Conservation (phyloP, 208 protist species). For the Acanthamoeba polyphaga region DNA sequence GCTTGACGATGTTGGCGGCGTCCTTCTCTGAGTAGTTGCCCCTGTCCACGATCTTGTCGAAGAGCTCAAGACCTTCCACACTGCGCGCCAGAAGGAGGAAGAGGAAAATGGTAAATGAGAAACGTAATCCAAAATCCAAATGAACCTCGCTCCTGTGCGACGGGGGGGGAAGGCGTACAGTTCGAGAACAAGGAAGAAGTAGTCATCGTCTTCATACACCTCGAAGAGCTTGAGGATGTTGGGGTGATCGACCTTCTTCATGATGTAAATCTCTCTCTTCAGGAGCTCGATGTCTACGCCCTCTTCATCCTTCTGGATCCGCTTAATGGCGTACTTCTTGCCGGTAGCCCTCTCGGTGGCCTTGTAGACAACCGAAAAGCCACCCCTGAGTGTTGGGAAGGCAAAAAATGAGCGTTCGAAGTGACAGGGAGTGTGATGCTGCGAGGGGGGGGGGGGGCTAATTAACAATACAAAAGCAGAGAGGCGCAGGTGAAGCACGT, state of each 20-base stretch:
- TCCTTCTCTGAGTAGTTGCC: conserved; percentile 90
- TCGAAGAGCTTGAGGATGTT: conserved; percentile 76
- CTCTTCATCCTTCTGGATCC: conserved; percentile 70
- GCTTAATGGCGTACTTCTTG: conserved; percentile 72
- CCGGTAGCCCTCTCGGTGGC: conserved; percentile 62
- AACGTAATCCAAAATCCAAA: not conserved
- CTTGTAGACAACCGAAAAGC: conserved; percentile 71
- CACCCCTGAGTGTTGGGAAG: conserved; percentile 22
- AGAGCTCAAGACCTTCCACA: conserved; percentile 91
- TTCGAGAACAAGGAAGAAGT: conserved; percentile 76
- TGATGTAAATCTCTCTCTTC: conserved; percentile 75
- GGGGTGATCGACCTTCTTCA: conserved; percentile 74
- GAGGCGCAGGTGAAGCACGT: not conserved
- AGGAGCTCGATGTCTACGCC: conserved; percentile 72
- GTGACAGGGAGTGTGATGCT: not conserved
- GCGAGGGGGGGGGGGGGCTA: not conserved
- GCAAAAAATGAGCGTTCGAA: not conserved
- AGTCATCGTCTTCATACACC: conserved; percentile 65
- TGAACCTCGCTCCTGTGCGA: not conserved
- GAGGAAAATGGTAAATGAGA: not conserved
- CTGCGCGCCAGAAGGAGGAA: conserved; percentile 19
- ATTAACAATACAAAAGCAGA: not conserved
- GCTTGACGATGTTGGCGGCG: conserved; percentile 81
- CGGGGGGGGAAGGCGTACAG: conserved; percentile 47
- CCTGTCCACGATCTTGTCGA: conserved; percentile 91